Evolutionary conservation across 2,329 filamentous ascomycete genomes (phyloP).

Genomic region (Xylariomycetidae sp.): DNA sequence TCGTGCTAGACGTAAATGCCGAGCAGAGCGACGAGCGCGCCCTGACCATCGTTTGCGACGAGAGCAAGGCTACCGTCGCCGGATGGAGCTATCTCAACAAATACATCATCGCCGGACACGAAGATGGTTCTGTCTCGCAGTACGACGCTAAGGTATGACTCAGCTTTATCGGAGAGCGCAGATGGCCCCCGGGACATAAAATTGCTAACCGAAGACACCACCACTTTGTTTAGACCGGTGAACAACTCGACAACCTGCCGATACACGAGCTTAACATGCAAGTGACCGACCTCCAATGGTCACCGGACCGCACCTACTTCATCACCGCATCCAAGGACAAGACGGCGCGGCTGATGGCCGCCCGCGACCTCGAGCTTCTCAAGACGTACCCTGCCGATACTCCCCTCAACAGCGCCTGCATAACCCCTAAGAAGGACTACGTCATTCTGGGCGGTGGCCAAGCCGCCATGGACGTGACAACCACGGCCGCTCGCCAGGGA

Average conservation of each 20-base stretch:
- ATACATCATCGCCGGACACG: conserved; percentile 97
- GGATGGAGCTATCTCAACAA: conserved; percentile 92
- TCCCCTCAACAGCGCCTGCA: conserved; percentile 90
- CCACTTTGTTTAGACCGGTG: conserved; percentile 58
- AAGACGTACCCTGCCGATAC: conserved; percentile 93
- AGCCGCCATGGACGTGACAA: conserved; percentile 98
- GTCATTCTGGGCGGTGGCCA: conserved; percentile 98
- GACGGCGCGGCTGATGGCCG: conserved; percentile 78
- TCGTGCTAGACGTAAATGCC: conserved; percentile 76
- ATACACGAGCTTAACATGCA: conserved; percentile 78
- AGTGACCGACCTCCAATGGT: conserved; percentile 95
- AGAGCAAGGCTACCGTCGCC: conserved; percentile 95
- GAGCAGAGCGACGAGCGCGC: conserved; percentile 80
- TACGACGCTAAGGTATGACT: conserved; percentile 78
- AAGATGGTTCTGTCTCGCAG: conserved; percentile 86
- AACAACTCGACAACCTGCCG: conserved; percentile 73
- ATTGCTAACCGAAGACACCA: too few relatives aligned
- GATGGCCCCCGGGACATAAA: too few relatives aligned
- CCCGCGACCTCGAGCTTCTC: conserved; percentile 81
- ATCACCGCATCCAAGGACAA: conserved; percentile 99
- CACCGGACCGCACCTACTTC: conserved; percentile 90
- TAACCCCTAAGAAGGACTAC: conserved; percentile 94
- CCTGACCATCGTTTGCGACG: conserved; percentile 86
- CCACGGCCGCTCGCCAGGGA: conserved; percentile 87
- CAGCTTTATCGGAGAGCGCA: too few relatives aligned